Evolutionary conservation across 2,329 filamentous ascomycete species (phyloP), one percentile per base, ranked within the genome.

Genomic region (Penicillium sp.): DNA sequence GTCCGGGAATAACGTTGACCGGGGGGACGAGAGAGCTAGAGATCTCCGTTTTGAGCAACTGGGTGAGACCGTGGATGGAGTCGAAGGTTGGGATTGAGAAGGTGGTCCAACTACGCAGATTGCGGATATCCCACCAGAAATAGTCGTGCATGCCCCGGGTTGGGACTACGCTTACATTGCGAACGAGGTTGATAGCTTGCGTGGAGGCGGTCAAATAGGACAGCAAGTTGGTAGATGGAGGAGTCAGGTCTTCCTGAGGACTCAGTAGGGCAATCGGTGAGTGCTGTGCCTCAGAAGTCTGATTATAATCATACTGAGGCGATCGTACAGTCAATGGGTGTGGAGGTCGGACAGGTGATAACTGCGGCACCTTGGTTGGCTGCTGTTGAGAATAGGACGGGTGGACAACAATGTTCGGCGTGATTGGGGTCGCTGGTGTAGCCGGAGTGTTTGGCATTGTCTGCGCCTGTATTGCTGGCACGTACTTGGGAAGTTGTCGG

Each of bases 81-180:
- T 89, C 83, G 73, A 97, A 88, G 58, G 88, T 87, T 55, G 83
- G 76, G 11, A 90, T 80, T 65, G 86, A 91, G 84, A 97, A 97
- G 67, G 86, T 84, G 54, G 84, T 85, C 94, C 94, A 97, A 62
- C 87, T 84, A 63, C 91, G 87, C 66, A 97, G 82, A 73, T 96
- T 94, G 67, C 94, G 90, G 59, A 96, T 85, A 71, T 98, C 94
- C 90, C 92, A 97, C 94, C 94, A 98, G 76, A 94, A 96, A 79
- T 96, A 88, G 75, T 89, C 91, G 69, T 89, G 76, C 83, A 85
- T 70, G 83, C 88, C 74, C 87, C 90, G 64, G 82, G 86, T 70
- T 82, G 81, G 64, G 78, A 87, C 73, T 72, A 89, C 88, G 60
- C 89, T 90, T 66, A 94, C 86, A 66, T 89, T 90, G 71, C 89